Evolutionary conservation across 805 yeast genomes (phyloP).

Genomic region (Starmerella apicola): DNA sequence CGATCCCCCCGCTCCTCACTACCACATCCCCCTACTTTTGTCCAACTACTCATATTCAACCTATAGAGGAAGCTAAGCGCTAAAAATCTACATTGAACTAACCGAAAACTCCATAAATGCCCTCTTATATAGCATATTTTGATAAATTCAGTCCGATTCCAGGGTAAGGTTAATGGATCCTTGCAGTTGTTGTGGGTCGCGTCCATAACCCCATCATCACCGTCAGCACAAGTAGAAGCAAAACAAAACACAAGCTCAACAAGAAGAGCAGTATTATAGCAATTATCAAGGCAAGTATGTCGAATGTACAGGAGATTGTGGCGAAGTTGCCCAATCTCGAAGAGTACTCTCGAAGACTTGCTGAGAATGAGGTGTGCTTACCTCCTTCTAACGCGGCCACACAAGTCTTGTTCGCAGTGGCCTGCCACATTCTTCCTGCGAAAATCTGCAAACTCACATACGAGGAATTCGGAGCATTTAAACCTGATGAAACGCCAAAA

Average conservation of each 20-base stretch:
- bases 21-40: conserved; percentile 76
- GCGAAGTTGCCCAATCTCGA: too few species aligned
- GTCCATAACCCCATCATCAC: too few species aligned
- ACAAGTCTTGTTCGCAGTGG: not conserved
- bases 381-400: not conserved
- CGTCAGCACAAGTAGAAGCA: not conserved
- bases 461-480: too few species aligned
- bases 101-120: not conserved
- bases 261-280: not conserved
- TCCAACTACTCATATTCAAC: conserved; percentile 84
- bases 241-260: not conserved
- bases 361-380: too few species aligned
- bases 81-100: not conserved
- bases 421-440: not conserved
- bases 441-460: not conserved
- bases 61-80: conserved; percentile 60
- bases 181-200: not conserved
- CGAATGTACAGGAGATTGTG: too few species aligned
- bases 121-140: not conserved
- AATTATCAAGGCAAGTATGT: not conserved
- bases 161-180: not conserved
- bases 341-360: too few species aligned
- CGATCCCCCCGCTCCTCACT: conserved; percentile 62
- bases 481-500: too few species aligned
- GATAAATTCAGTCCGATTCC: not conserved